Conservation (phyloP, 1,284 basidiomycete genomes). For the Ceratobasidium sp. region DNA sequence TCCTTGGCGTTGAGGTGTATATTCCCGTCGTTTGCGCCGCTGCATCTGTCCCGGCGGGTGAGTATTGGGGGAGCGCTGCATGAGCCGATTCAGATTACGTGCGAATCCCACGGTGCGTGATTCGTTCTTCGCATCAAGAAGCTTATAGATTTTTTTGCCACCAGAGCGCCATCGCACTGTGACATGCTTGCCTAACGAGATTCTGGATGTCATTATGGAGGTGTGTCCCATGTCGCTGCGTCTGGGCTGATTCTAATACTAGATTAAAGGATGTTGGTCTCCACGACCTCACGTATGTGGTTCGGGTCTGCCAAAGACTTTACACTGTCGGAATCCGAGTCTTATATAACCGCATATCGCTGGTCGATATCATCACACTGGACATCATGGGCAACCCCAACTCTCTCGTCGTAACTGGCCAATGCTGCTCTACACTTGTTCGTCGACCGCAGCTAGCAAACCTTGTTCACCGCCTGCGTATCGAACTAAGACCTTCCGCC, state of each 20-base stretch:
- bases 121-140: not conserved
- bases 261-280: not conserved
- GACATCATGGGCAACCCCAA: constrained; percentile 36
- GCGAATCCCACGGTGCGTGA: not conserved
- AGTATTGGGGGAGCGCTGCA: not conserved
- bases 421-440: constrained; percentile 34
- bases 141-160: not conserved
- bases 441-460: constrained; percentile 23
- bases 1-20: constrained; percentile 47
- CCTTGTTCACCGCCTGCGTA: constrained; percentile 10
- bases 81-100: not conserved
- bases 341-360: constrained; percentile 20
- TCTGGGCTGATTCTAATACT: not conserved
- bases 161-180: not conserved
- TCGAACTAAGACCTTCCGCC: constrained; percentile 5
- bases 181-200: constrained; percentile 25
- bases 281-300: constrained; percentile 23
- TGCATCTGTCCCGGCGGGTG: not conserved
- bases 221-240: not conserved
- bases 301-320: constrained; percentile 20
- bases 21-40: constrained; percentile 26
- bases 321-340: constrained; percentile 25
- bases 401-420: constrained; percentile 8
- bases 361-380: constrained; percentile 24
- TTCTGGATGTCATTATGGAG: constrained; percentile 22